phyloP scores from a whole-genome alignment of 495 filamentous ascomycete species.

The Trichoderma reesei region DNA sequence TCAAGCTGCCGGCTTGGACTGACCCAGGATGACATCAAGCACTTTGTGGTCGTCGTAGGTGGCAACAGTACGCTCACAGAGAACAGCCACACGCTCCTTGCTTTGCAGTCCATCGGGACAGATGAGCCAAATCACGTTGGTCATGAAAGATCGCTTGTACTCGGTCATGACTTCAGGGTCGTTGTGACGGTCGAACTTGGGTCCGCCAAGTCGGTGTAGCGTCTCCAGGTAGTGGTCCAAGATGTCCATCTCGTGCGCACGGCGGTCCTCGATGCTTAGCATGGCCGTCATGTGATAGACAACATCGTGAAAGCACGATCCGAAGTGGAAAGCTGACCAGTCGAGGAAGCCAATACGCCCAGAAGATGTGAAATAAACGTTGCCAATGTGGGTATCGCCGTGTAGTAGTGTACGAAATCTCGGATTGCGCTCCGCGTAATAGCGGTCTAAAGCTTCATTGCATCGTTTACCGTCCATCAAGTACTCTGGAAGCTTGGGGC shows the following conservation, averaged over 20 bases:
- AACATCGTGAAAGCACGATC: constrained; percentile 21
- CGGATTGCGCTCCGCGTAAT: constrained; percentile 20
- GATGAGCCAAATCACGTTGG: constrained; percentile 46
- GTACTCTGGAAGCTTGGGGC: constrained; percentile 17
- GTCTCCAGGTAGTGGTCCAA: constrained; percentile 47
- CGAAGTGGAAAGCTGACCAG: constrained; percentile 21
- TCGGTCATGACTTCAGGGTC: constrained; percentile 20
- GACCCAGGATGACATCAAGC: constrained; percentile 13
- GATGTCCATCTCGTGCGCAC: constrained; percentile 59
- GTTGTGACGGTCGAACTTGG: constrained; percentile 17
- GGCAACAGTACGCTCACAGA: constrained; percentile 16
- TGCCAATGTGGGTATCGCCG: constrained; percentile 21
- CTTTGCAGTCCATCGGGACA: constrained; percentile 38
- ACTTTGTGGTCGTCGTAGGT: constrained; percentile 14
- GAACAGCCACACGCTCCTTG: constrained; percentile 8
- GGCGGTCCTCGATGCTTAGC: constrained; percentile 52
- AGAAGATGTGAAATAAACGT: constrained; percentile 19
- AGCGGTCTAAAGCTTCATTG: constrained; percentile 19
- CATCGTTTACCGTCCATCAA: constrained; percentile 19
- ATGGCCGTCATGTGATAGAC: constrained; percentile 18
- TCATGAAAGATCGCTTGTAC: constrained; percentile 18
- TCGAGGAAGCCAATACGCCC: constrained; percentile 19
- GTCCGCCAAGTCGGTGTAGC: constrained; percentile 17
- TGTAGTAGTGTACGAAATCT: constrained; percentile 20
- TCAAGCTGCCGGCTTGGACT: constrained; percentile 12